Evolutionary conservation across 1,284 basidiomycete species (phyloP), one percentile per base, ranked within the genome.

Genomic region (Taiwanofungus camphoratus): DNA sequence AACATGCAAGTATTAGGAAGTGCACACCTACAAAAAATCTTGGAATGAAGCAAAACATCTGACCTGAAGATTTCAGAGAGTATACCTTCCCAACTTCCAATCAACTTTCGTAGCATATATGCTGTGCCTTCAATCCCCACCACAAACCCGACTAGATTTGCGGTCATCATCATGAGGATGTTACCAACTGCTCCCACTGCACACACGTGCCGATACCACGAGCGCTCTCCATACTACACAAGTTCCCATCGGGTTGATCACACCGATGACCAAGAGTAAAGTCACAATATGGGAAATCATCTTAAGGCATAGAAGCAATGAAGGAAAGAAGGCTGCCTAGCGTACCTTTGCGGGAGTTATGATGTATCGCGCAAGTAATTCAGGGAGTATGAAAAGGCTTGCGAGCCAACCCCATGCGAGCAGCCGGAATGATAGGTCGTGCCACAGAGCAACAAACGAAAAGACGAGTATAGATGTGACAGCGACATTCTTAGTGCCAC

Each of bases 391-490:
- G 62, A 99, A 97, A 32, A 96, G 57, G 53, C 82, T 89, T 42
- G 96, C 77, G 8, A 97, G 81, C 95, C 95, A 99, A 1, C 95
- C 95, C 96, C 96, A 99, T 0, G 91, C 83, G 0, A 99, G 72
- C 5, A 99, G 73, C 36, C 77, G 77, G 63, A 96, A 85, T 0
- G 87, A 87, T 0, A 99, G 71, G 60, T 98, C 95, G 58, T 99
- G 95, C 96, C 96, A 99, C 12, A 99, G 69, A 0, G 96, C 96
- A n/a, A 98, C 95, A 60, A 99, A 99, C 0, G 94, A 88, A 69
- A 99, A 99, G 22, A 97, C 82, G 15, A 96, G 67, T 5, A 87
- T 52, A 0, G 80, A 91, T 16, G 93, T 82, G 15, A 86, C 49
- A 1, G 87, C 58, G 2, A 78, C 65, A 50, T 81, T 79, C 36